Evolutionary conservation across 371 early-diverging fungal species (phyloP).

Genomic region (Fennellomyces sp.): DNA sequence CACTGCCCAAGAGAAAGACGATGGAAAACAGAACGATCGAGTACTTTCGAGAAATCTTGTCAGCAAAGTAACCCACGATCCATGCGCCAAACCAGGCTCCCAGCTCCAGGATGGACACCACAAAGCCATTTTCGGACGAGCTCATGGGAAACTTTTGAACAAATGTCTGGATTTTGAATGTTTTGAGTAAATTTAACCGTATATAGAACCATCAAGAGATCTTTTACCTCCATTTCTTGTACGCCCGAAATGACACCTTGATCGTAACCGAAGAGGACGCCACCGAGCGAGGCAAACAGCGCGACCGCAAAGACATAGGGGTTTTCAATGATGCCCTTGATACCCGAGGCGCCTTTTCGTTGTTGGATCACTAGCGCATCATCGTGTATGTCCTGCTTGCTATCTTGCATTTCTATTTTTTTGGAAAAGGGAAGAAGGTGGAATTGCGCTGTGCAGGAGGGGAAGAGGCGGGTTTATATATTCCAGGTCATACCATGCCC

Average conservation of each 20-base stretch:
- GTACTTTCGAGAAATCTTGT: conserved; percentile 68
- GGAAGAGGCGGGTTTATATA: no score
- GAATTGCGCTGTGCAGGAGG: no score
- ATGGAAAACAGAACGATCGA: conserved; percentile 68
- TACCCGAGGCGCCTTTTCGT: conserved; percentile 17
- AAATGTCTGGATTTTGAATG: conserved; percentile 21
- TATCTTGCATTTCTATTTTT: background rate
- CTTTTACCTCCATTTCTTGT: conserved; percentile 37
- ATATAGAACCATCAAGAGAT: background rate
- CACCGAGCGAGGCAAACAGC: conserved; percentile 49
- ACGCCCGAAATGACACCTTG: conserved; percentile 54
- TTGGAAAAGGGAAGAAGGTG: background rate
- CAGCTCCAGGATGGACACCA: conserved; percentile 62
- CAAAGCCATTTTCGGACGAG: conserved; percentile 34
- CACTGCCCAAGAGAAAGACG: conserved; percentile 68
- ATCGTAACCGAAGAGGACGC: conserved; percentile 51
- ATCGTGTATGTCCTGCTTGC: conserved; percentile 7
- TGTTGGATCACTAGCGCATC: background rate
- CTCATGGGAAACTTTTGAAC: conserved; percentile 28
- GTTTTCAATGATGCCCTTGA: conserved; percentile 37
- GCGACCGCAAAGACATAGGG: conserved; percentile 45
- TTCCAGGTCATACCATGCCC: no score
- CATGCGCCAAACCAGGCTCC: conserved; percentile 62
- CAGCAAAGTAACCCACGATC: conserved; percentile 62
- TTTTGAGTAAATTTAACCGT: background rate